phyloP scores from a whole-genome alignment of 73 alveolate genomes.

The Uronychia setigera region DNA sequence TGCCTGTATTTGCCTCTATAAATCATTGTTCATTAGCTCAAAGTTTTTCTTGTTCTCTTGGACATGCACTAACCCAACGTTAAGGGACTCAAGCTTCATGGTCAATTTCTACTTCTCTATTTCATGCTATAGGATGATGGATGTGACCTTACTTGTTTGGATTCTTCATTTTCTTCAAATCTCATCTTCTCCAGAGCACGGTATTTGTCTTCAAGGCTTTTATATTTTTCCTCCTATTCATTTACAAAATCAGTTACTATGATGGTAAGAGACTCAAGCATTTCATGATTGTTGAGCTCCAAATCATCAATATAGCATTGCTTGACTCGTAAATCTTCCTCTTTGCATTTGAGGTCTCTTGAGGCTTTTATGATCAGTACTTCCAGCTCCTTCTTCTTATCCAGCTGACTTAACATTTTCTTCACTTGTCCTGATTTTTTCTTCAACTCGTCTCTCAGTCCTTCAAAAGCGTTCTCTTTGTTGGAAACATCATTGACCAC shows the following conservation, averaged over 20 bases:
- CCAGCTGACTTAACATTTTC: not conserved
- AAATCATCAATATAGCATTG: not conserved
- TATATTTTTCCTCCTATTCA: not conserved
- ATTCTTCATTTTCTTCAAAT: not conserved
- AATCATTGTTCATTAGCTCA: not conserved
- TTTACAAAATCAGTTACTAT: not conserved
- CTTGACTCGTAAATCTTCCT: not conserved
- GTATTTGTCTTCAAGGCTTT: not conserved
- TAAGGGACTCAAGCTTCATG: not conserved
- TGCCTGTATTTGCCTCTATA: not conserved
- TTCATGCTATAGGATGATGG: not conserved
- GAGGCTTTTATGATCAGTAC: not conserved
- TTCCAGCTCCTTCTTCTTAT: not conserved
- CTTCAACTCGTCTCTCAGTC: not conserved
- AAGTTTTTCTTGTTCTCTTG: not conserved
- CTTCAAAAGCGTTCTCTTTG: not conserved
- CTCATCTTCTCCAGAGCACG: not conserved
- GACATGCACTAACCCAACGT: not conserved
- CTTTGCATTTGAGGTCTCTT: not conserved
- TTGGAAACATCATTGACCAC: not conserved
- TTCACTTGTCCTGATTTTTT: not conserved
- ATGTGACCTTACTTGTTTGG: not conserved
- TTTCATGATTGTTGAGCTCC: not conserved
- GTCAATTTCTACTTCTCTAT: not conserved
- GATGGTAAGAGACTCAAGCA: not conserved